These are phyloP conservation scores for Persicaria tinctoria DNA, from an alignment of 148 eudicot genomes.

Conservation along the genomic window DNA sequence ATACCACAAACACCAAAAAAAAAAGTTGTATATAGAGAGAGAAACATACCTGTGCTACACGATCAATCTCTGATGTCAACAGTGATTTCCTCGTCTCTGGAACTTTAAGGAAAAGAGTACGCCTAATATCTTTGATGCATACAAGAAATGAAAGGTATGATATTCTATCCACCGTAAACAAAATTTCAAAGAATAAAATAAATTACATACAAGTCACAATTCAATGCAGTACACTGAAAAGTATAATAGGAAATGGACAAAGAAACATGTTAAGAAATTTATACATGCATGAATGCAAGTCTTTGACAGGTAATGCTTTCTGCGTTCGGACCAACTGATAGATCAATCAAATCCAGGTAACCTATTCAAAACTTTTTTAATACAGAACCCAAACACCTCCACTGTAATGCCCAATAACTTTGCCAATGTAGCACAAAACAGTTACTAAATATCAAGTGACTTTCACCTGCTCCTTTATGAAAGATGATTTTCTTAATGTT, in stretches of 20 bases:
- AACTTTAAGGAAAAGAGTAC: slow-evolving; percentile 68
- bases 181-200: not conserved
- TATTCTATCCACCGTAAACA: slow-evolving; percentile 1
- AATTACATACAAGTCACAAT: not conserved
- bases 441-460: not conserved
- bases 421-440: not conserved
- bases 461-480: not conserved
- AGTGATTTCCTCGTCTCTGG: slow-evolving; percentile 71
- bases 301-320: no score
- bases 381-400: not conserved
- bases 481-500: not conserved
- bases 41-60: slow-evolving; percentile 50
- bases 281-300: no score
- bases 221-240: not conserved
- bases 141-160: slow-evolving; percentile 18
- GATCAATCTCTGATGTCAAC: slow-evolving; percentile 69
- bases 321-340: not conserved
- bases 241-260: not conserved
- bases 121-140: slow-evolving; percentile 67
- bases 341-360: not conserved
- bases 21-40: not conserved
- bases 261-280: no score
- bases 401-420: not conserved
- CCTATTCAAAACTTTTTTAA: not conserved
- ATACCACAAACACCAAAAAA: not conserved